Evolutionary conservation across 2,329 filamentous ascomycete species (phyloP), one percentile per base, ranked within the genome.

Genomic region (Paracorniculantispora psalliotae): DNA sequence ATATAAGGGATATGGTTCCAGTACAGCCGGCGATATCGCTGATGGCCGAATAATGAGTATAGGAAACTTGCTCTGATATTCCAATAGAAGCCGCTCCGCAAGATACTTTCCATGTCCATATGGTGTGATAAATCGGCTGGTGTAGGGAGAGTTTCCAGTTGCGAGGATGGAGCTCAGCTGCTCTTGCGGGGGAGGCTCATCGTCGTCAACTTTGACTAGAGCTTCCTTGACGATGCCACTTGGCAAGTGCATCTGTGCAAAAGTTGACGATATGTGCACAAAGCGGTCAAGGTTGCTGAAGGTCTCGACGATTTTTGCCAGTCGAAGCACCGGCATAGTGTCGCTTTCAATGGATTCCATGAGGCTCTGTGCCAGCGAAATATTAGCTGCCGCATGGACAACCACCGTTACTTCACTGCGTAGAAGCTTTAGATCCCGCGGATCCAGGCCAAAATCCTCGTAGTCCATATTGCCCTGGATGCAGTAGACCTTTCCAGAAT

Each of bases 231-330:
- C 39, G 15, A 21, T 9, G 4, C 52, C 52, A 21, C 23, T n/a
- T 15, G 52, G 52, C 21, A 55, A 10, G 25, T 55, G 52, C 52
- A 55, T 55, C 23, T 55, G 52, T n/a, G 52, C 37, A 46, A 55
- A 55, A 9, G 52, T 55, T 17, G 52, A 55, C 2, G 52, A 55
- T 44, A 55, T 55, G 13, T 55, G 52, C 25, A 55, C 52, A 55
- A 55, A 55, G 7, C 41, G 25, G 2, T 23, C 2, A 17, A 55
- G 21, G 1, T 46, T 55, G 2, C n/a, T 19, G 39, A 55, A 55
- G 5, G 39, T 30, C 19, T 33, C 21, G 3, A 23, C 52, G 13
- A 55, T 3, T 9, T 46, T 25, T 15, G 37, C 52, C 4, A 55
- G 52, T 2, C 39, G 52, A 6, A 55, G 17, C 4, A 46, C 52